Base-by-base conservation (phyloP, 495 filamentous ascomycete genomes). In the Thermochaetoides thermophila region DNA sequence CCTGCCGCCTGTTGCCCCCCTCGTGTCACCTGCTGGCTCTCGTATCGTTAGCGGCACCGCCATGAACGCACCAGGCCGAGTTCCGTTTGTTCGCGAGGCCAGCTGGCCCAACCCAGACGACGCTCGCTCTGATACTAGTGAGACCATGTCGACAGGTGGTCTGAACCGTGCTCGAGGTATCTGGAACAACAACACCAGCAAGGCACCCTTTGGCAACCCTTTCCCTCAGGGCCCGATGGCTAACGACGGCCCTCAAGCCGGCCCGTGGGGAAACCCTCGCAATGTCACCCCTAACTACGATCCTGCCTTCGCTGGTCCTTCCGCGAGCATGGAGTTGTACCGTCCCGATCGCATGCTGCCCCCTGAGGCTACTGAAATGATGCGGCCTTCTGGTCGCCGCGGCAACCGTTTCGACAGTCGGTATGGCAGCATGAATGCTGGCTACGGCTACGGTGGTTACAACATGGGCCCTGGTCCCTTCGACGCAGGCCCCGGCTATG, bases 91-190 rank as follows among this genome's bases (percentile, higher is more conserved):
- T 13, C 65, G 74, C 26, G 68, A 74, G 27, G 65, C 72, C 34
- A 60, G 62, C 26, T 87, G 81, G 81, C 35, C 57, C 31, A 31
- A 47, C 17, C 68, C 71, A 39, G 79, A 86, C 25, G 81, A 86
- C 47, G 56, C 66, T 33, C 71, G 69, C 22, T 78, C 76, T 24
- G 64, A 73, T 27, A 73, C 72, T 34, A 68, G 71, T 26, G 81
- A 83, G 46, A 52, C 66, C 22, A 43, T 73, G 40, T 76, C 75
- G 35, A 54, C 67, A 30, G 69, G 59, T 26, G 70, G 62, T 4
- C 75, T 72, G 49, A 75, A 65, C 49, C 68, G 70, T 40, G 43
- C 66, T 40, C 68, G 73, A 30, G 74, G 64, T 29, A 71, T 78
- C 42, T 86, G 80, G 81, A 61, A 55, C 27, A 53, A 53, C 25